phyloP scores from a whole-genome alignment of 2,329 filamentous ascomycete genomes.

The Exophiala lecanii-corni region DNA sequence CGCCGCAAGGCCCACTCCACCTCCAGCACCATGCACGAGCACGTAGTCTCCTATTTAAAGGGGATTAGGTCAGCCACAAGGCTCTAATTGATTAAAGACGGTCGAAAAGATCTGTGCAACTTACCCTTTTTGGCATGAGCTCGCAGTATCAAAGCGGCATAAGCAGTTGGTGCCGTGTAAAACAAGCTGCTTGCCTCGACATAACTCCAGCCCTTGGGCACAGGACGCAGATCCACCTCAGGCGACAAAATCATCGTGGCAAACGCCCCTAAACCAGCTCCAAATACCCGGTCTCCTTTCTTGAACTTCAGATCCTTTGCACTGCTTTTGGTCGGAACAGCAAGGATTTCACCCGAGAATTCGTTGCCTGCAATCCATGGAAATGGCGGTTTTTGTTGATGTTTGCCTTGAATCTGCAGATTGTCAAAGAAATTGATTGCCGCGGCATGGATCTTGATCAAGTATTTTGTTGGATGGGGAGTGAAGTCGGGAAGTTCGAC shows the following conservation, averaged over 20 bases:
- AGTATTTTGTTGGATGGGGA: constrained; percentile 3
- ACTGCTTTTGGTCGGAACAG: not conserved
- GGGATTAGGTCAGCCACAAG: too few relatives aligned
- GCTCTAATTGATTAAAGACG: too few relatives aligned
- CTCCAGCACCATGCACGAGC: constrained; percentile 85
- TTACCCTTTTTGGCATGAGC: not conserved
- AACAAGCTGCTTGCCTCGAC: constrained; percentile 5
- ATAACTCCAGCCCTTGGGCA: constrained; percentile 6
- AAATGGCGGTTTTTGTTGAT: constrained; percentile 5
- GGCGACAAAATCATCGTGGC: constrained; percentile 4
- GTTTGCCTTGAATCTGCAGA: constrained; percentile 6
- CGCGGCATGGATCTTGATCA: constrained; percentile 4
- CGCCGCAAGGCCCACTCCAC: constrained; percentile 83
- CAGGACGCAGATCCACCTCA: constrained; percentile 3
- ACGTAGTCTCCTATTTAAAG: constrained; percentile 66
- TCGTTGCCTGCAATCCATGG: constrained; percentile 8
- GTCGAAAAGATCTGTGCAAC: too few relatives aligned
- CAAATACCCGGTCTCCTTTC: constrained; percentile 4
- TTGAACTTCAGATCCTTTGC: not conserved
- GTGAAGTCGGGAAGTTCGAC: constrained; percentile 1
- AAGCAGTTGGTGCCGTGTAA: constrained; percentile 6
- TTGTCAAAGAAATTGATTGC: constrained; percentile 7
- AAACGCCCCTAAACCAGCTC: constrained; percentile 5
- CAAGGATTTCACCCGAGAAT: constrained; percentile 6
- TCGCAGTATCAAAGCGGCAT: constrained; percentile 6